phyloP scores from a whole-genome alignment of 2,329 filamentous ascomycete genomes.

The Pseudogymnoascus pannorum region DNA sequence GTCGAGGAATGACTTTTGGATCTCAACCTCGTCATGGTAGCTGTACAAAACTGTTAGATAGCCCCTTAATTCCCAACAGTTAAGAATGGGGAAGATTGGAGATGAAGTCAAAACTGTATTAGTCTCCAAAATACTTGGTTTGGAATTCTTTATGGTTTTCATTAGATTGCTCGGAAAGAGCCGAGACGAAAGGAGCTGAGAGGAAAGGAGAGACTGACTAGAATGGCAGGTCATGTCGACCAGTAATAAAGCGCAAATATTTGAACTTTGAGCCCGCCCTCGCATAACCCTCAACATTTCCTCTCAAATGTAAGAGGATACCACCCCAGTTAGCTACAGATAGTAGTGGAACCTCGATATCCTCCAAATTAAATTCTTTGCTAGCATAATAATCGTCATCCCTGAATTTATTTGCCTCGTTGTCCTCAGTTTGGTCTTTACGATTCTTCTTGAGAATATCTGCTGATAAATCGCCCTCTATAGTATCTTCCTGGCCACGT shows the following conservation, averaged over 20 bases:
- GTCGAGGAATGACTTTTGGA: slow-evolving; percentile 61
- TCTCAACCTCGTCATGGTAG: slow-evolving; percentile 59
- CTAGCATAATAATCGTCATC: slow-evolving; percentile 17
- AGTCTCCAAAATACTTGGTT: neutral
- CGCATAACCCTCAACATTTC: slow-evolving; percentile 59
- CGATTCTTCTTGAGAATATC: slow-evolving; percentile 34
- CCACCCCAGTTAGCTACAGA: slow-evolving; percentile 66
- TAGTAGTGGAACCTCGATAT: slow-evolving; percentile 61
- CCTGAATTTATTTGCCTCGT: slow-evolving; percentile 42
- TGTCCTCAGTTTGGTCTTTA: slow-evolving; percentile 37
- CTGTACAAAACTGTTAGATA: neutral
- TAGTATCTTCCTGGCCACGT: slow-evolving; percentile 32
- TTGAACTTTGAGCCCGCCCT: slow-evolving; percentile 60
- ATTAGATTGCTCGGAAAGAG: neutral
- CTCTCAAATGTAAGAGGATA: slow-evolving; percentile 60
- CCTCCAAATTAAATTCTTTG: slow-evolving; percentile 49
- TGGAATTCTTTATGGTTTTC: neutral
- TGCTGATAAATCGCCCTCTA: slow-evolving; percentile 50
- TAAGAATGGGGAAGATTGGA: neutral
- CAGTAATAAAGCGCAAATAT: slow-evolving; percentile 62
- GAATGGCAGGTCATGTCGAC: slow-evolving; percentile 64
- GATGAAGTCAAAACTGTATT: neutral
- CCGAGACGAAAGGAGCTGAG: no score
- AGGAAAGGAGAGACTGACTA: slow-evolving; percentile 33
- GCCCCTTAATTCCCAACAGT: neutral